These are phyloP conservation scores for Scleroderma citrinum DNA, from an alignment of 768 basidiomycete species.

Conservation along the genomic window DNA sequence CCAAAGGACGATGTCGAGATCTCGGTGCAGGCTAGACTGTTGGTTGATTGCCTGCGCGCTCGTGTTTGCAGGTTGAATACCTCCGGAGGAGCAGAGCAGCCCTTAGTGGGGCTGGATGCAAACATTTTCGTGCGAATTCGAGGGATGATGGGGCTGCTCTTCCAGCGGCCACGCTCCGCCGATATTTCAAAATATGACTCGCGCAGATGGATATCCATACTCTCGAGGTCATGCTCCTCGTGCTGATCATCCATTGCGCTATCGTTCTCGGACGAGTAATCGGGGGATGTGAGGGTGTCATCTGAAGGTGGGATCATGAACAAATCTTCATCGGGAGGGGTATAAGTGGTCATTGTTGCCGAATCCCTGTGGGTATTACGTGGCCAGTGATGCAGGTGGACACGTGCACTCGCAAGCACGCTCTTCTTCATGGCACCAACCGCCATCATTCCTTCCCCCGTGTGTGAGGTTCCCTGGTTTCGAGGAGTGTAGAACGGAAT, in stretches of 20 bases:
- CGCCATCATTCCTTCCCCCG: no score
- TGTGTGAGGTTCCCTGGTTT: no score
- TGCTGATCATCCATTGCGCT: slow-evolving; percentile 14
- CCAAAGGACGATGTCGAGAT: neutral
- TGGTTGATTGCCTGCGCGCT: slow-evolving; percentile 1
- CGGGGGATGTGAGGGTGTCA: neutral
- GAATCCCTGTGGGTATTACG: neutral
- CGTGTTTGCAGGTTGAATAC: slow-evolving; percentile 4
- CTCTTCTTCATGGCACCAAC: no score
- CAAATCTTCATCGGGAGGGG: slow-evolving; percentile 10
- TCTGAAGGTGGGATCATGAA: neutral
- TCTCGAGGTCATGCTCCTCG: slow-evolving; percentile 29
- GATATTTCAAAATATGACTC: slow-evolving; percentile 51
- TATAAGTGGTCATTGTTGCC: no score
- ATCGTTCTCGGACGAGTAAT: slow-evolving; percentile 7
- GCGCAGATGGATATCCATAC: slow-evolving; percentile 32
- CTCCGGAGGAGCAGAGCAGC: neutral
- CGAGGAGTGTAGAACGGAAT: no score
- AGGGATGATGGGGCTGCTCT: slow-evolving; percentile 40
- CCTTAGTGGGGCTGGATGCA: slow-evolving; percentile 15
- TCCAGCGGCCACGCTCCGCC: slow-evolving; percentile 56
- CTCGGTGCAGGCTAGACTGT: neutral
- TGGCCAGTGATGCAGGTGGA: no score
- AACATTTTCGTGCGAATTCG: slow-evolving; percentile 10
- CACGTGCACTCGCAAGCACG: no score